Base-by-base conservation (phyloP, 2,329 filamentous ascomycete genomes). In the Sporothrix protearum region DNA sequence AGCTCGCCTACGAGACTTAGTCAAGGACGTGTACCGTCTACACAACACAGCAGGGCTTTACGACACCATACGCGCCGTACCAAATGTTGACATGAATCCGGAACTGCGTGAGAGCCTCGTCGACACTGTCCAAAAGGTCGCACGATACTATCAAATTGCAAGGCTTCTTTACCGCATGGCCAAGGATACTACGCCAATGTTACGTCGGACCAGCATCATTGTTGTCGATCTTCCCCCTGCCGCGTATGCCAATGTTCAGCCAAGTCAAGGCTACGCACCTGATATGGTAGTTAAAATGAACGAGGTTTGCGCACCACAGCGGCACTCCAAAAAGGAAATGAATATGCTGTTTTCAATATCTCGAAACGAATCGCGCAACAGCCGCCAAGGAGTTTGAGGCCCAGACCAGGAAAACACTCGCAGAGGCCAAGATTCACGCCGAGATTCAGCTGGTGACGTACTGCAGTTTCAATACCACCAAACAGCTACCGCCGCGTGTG, bases 71-170 rank as follows among this genome's bases (percentile, higher is more conserved):
- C 28, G n/a, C 28, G 2, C 19, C 16, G 42, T 68, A 33, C 28
- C 57, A 42, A 70, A 63, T 16, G 9, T 8, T 9, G 42, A 71
- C 30, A 39, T 63, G n/a, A 22, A 45, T 1, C 45, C 39, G 2
- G 14, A 5, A 3, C 7, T 28, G n/a, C 39, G 53, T 3, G 22
- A 33, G 7, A 68, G 33, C 22, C 8, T 77, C 28, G 9, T 73
- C 2, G 42, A n/a, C 3, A 74, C 75, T 2, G 67, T 83, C 0
- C 66, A 25, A 0, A 83, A 83, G 71, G 77, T 83, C 2, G 77
- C 80, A 10, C 77, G 79, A 68, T 84, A 83, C 64, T 75, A 76
- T 19, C 77, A 82, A 57, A 76, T 77, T 51, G 77, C 80, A 14
- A 71, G 74, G 9, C 76, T 78, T 28, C 75, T 85, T 1, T 77